Base-by-base conservation (phyloP, 164 flowering plant species). In the Annona cherimola region DNA sequence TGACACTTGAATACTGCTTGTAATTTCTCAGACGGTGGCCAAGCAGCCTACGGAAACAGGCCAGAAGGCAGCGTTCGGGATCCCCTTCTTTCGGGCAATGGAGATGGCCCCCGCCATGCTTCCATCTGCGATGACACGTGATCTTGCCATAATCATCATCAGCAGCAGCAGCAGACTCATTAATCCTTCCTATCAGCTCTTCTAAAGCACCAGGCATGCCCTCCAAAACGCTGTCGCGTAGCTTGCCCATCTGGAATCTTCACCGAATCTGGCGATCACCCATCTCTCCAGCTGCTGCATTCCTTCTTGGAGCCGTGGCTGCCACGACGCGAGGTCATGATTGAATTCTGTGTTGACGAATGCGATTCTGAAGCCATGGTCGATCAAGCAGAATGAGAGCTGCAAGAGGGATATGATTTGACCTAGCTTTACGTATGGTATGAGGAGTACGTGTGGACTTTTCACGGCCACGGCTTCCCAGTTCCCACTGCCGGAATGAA, bases 121-220 rank as follows among this genome's bases (percentile, higher is more conserved):
- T 41, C 16, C 70, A 65, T 81, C 84, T 60, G 84, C 82, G 1
- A 81, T 73, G 9, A 83, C 69, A 81, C 2, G 78, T 72, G 42
- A 81, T 64, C 43, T 74, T 46, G 8, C 55, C 55, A 50, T 50
- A 2, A 14, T 50, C 14, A 5, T 76, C 74, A 5, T 60, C 50
- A 26, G 35, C 35, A 26, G 35, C 35, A 1, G 35, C 35, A 14
- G 39, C 73, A 3, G 16, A n/a, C 35, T 42, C 65, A 12, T 76
- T 67, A 7, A 66, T 61, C 54, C 66, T 39, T 44, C n/a, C 26
- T 4, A 76, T 73, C 67, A 80, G 39, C 39, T 74, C 69, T 65
- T 77, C 69, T 45, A 77, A 19, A n/a, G 65, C 42, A 11, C 54
- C 44, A 3, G 80, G 80, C 77, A 80, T 74, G 67, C 42, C 60